Conservation (phyloP, 2,329 filamentous ascomycete genomes). For the Fusarium sororula region DNA sequence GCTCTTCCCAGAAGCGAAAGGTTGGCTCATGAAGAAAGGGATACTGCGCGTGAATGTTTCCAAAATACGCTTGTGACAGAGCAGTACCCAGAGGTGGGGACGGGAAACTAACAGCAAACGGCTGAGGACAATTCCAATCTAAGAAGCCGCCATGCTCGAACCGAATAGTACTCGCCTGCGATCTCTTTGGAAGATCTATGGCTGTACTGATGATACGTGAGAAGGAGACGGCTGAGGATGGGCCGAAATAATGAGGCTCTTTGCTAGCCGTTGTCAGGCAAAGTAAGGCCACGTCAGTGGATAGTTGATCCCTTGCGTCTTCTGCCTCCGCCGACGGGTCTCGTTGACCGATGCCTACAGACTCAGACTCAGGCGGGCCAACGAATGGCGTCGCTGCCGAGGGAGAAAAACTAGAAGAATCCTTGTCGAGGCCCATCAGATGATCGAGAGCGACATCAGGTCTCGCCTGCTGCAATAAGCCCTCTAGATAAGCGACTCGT, state of each 20-base stretch:
- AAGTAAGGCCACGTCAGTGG: constrained; percentile 22
- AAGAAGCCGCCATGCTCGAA: not conserved
- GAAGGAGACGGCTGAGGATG: constrained; percentile 27
- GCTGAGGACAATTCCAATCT: not conserved
- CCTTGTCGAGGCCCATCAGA: constrained; percentile 7
- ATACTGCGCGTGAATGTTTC: constrained; percentile 29
- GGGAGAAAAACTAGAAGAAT: not conserved
- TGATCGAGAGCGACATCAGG: constrained; percentile 24
- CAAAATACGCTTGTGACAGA: constrained; percentile 23
- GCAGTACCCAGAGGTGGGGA: constrained; percentile 10
- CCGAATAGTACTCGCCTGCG: constrained; percentile 10
- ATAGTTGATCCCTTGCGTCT: constrained; percentile 22
- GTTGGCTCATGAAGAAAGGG: constrained; percentile 24
- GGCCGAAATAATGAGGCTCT: constrained; percentile 32
- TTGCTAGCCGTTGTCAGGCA: constrained; percentile 25
- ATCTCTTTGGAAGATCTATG: constrained; percentile 26
- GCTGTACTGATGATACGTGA: constrained; percentile 27
- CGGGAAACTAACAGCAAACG: constrained; percentile 20
- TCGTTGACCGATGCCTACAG: not conserved
- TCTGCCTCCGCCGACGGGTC: constrained; percentile 2
- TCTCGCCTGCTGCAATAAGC: constrained; percentile 20
- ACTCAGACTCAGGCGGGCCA: not conserved
- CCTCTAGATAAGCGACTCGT: constrained; percentile 24
- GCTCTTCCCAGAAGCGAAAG: constrained; percentile 28
- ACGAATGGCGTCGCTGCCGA: not conserved